Conservation (phyloP, 108 stramenopile genomes). For the Nitzschia palea region DNA sequence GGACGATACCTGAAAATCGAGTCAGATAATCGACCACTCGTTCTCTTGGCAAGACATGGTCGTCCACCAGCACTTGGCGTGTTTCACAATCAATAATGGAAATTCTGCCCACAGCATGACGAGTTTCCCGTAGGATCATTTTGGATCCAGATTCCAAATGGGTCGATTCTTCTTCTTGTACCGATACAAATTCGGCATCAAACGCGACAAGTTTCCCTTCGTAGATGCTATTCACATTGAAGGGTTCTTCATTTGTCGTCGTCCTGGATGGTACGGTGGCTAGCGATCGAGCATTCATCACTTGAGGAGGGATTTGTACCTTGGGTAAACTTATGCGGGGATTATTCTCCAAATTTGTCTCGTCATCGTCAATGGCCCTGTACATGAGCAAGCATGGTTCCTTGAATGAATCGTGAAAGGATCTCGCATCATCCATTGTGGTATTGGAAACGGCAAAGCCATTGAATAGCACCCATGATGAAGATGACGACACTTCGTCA, state of each 20-base stretch:
- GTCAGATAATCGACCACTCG: constrained; percentile 94
- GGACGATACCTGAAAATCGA: constrained; percentile 89
- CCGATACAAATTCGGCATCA: constrained; percentile 89
- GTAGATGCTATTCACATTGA: constrained; percentile 28
- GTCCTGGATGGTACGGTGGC: constrained; percentile 27
- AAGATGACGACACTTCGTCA: background rate
- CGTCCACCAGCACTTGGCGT: constrained; percentile 79
- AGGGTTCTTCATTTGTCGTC: too few species aligned
- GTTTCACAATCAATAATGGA: constrained; percentile 79
- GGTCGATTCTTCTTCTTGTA: constrained; percentile 80
- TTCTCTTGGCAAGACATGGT: constrained; percentile 91
- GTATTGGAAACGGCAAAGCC: constrained; percentile 67
- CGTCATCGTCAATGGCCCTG: constrained; percentile 30
- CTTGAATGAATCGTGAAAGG: constrained; percentile 70
- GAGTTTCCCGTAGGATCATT: constrained; percentile 69
- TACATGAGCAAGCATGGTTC: constrained; percentile 74
- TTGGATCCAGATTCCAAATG: constrained; percentile 77
- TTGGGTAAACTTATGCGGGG: background rate
- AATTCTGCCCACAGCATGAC: constrained; percentile 87
- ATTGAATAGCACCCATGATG: constrained; percentile 78
- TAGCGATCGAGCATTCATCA: constrained; percentile 67
- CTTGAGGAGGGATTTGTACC: constrained; percentile 33
- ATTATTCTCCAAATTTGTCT: background rate
- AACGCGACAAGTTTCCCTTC: constrained; percentile 80
- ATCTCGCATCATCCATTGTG: constrained; percentile 68